phyloP scores from a whole-genome alignment of 306 rosid genomes.

The Luffa aegyptiaca region DNA sequence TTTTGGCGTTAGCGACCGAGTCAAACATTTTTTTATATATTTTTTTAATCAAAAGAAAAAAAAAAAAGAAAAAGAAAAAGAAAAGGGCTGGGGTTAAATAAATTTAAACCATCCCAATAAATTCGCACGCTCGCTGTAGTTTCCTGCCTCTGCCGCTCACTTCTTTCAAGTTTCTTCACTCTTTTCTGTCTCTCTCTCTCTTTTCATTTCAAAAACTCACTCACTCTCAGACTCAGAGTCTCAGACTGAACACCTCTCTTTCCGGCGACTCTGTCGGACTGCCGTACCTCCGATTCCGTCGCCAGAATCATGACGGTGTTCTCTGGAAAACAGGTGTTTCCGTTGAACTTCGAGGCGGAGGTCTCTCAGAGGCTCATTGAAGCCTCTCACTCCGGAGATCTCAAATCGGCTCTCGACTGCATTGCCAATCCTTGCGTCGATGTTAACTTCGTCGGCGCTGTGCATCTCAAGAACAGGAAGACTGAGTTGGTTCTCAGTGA shows the following conservation, averaged over 20 bases:
- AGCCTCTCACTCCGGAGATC: slow-evolving; percentile 73
- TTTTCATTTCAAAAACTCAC: slow-evolving; percentile 4
- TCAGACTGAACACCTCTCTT: slow-evolving; percentile 5
- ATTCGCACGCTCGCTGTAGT: slow-evolving; percentile 6
- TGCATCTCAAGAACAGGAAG: slow-evolving; percentile 36
- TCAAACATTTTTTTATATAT: slow-evolving; percentile 2
- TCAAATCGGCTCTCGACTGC: slow-evolving; percentile 43
- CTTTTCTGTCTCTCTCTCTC: slow-evolving; percentile 11
- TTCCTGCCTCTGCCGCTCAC: slow-evolving; percentile 44
- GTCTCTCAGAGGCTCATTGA: slow-evolving; percentile 74
- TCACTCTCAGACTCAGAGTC: background rate
- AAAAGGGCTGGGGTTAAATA: background rate
- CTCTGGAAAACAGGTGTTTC: slow-evolving; percentile 69
- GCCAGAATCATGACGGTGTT: slow-evolving; percentile 58
- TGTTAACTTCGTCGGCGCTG: slow-evolving; percentile 81
- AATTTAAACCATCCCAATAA: slow-evolving; percentile 27
- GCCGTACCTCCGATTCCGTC: slow-evolving; percentile 9
- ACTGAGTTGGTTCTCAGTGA: slow-evolving; percentile 37
- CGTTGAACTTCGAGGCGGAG: slow-evolving; percentile 68
- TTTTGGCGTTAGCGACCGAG: background rate
- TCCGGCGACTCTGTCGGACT: slow-evolving; percentile 12
- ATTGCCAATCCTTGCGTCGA: slow-evolving; percentile 67
- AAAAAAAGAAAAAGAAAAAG: background rate
- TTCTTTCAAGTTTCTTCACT: slow-evolving; percentile 38
- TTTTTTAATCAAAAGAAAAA: background rate